phyloP scores from a whole-genome alignment of 2,329 filamentous ascomycete genomes.

The Alternaria triticimaculans region DNA sequence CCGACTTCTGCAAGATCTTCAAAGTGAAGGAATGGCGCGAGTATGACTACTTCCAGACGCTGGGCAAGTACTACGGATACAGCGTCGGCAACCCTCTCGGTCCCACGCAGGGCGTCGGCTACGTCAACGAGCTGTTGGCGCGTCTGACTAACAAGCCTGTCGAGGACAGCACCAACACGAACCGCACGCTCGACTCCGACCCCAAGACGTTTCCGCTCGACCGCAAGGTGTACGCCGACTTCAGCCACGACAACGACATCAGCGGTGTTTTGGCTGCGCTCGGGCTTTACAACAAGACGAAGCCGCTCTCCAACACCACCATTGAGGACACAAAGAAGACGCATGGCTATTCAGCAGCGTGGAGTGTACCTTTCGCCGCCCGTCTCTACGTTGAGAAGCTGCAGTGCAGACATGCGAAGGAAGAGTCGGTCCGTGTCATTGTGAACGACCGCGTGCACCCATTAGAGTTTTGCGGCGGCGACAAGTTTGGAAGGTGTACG shows the following conservation, averaged over 20 bases:
- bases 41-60: conserved; percentile 81
- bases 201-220: conserved; percentile 75
- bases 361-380: conserved; percentile 82
- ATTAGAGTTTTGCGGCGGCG: conserved; percentile 72
- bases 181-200: conserved; percentile 74
- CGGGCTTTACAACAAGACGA: conserved; percentile 75
- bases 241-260: conserved; percentile 92
- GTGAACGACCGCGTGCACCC: conserved; percentile 84
- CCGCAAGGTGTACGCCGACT: conserved; percentile 78
- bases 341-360: conserved; percentile 75
- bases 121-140: conserved; percentile 84
- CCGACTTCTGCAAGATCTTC: conserved; percentile 80
- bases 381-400: conserved; percentile 90
- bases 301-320: conserved; percentile 53
- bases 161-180: conserved; percentile 75
- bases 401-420: conserved; percentile 64
- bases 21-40: conserved; percentile 72
- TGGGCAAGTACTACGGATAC: conserved; percentile 87
- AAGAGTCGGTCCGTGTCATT: conserved; percentile 79
- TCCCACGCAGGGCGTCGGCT: conserved; percentile 85
- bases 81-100: conserved; percentile 78
- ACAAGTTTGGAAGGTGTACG: conserved; percentile 73
- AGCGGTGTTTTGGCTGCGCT: conserved; percentile 76
- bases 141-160: conserved; percentile 75
- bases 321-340: conserved; percentile 60